Percentiles rank a stretch among this genome's conserved stretches.
phyloP scores from a whole-genome alignment of 1,139 yeast genomes.

The Taiozyma sp. region DNA sequence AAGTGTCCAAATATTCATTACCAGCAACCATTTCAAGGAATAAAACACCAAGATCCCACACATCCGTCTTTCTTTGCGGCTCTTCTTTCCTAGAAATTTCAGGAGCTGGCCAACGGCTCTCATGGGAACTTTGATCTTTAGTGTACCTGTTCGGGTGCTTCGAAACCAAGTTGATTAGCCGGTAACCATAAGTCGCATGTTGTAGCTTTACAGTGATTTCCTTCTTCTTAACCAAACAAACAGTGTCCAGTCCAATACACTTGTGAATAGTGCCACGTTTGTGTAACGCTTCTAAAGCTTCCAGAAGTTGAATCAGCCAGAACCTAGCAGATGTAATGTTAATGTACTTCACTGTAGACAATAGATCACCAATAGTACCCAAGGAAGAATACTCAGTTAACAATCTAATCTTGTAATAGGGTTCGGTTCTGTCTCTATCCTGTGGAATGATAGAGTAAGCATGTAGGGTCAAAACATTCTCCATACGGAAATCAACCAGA shows the following conservation, averaged over 20 bases:
- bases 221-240: slow-evolving; percentile 44
- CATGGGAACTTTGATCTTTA: slow-evolving; percentile 20
- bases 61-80: slow-evolving; percentile 79
- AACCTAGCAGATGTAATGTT: slow-evolving; percentile 73
- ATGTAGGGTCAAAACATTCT: slow-evolving; percentile 56
- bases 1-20: slow-evolving; percentile 46
- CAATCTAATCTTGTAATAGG: slow-evolving; percentile 60
- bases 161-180: slow-evolving; percentile 55
- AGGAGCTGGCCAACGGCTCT: slow-evolving; percentile 70
- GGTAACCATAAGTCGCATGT: slow-evolving; percentile 69
- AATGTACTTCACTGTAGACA: slow-evolving; percentile 65
- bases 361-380: slow-evolving; percentile 59
- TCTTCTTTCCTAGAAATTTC: slow-evolving; percentile 45
- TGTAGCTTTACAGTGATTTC: slow-evolving; percentile 58
- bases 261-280: slow-evolving; percentile 78
- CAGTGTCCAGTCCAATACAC: slow-evolving; percentile 56
- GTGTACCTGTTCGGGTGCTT: slow-evolving; percentile 40
- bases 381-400: slow-evolving; percentile 61
- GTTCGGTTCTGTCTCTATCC: slow-evolving; percentile 26
- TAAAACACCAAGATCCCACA: slow-evolving; percentile 87
- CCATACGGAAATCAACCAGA: slow-evolving; percentile 53
- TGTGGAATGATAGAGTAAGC: slow-evolving; percentile 68
- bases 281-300: slow-evolving; percentile 80
- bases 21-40: slow-evolving; percentile 74
- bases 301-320: slow-evolving; percentile 86